phyloP scores from a whole-genome alignment of 169 alveolate genomes.

The Neospora caninum region DNA sequence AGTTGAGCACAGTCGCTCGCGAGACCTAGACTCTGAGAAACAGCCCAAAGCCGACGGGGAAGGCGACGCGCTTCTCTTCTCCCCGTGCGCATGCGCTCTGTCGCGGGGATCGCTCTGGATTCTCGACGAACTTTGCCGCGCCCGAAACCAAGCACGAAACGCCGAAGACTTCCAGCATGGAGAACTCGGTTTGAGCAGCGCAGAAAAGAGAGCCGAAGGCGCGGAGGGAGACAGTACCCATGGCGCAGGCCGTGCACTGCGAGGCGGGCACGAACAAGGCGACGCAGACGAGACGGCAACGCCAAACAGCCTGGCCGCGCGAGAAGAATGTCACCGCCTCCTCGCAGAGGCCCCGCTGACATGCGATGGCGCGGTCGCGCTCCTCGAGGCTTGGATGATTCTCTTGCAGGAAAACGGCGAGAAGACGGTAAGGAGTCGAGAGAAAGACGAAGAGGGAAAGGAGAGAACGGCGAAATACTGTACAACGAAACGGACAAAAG shows the following conservation, averaged over 20 bases:
- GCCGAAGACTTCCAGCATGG: neutral
- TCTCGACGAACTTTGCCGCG: neutral
- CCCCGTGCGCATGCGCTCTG: neutral
- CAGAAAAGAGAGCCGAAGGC: neutral
- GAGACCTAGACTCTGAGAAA: no score
- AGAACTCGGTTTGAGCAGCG: neutral
- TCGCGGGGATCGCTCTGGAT: neutral
- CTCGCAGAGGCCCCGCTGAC: neutral
- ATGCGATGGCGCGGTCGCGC: neutral
- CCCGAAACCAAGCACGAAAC: neutral
- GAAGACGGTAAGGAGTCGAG: neutral
- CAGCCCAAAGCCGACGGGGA: no score
- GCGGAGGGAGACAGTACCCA: neutral
- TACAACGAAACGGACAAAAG: no score
- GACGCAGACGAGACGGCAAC: neutral
- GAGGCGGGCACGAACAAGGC: no score
- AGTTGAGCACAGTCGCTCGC: no score
- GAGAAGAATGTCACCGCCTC: neutral
- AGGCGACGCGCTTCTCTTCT: neutral
- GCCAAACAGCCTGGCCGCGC: neutral
- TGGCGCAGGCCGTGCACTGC: no score
- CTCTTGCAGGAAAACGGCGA: neutral
- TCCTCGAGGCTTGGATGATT: neutral
- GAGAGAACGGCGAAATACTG: no score
- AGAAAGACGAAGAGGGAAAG: no score